Conservation (phyloP, 345 rosid genomes). For the Reutealis trisperma region DNA sequence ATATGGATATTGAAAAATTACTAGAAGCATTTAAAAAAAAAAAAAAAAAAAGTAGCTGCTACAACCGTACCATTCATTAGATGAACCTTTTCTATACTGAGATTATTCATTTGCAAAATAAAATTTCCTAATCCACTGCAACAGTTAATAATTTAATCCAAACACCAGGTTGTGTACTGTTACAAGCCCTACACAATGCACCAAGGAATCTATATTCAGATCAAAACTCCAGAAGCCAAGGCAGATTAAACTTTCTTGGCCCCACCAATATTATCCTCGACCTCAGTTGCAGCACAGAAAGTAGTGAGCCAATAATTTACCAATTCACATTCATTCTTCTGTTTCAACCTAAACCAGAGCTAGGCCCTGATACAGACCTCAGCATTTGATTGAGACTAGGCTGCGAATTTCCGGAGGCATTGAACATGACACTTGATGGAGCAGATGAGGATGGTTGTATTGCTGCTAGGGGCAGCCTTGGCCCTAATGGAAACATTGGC, state of each 20-base stretch:
- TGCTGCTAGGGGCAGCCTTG: slow-evolving; percentile 68
- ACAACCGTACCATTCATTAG: neutral
- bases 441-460: slow-evolving; percentile 68
- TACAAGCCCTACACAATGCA: slow-evolving; percentile 35
- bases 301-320: slow-evolving; percentile 3
- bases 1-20: too few relatives aligned
- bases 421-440: slow-evolving; percentile 57
- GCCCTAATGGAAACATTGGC: slow-evolving; percentile 65
- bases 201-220: slow-evolving; percentile 9
- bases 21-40: too few relatives aligned
- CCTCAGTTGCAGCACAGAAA: slow-evolving; percentile 14
- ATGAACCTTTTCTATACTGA: slow-evolving; percentile 5
- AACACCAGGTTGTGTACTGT: slow-evolving; percentile 16
- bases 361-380: slow-evolving; percentile 63
- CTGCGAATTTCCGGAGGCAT: slow-evolving; percentile 49
- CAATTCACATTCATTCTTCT: neutral
- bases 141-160: slow-evolving; percentile 17
- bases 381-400: slow-evolving; percentile 58
- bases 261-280: neutral
- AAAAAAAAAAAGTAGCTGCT: too few relatives aligned
- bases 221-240: slow-evolving; percentile 16
- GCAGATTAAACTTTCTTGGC: neutral
- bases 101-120: slow-evolving; percentile 24
- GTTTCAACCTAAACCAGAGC: slow-evolving; percentile 63
- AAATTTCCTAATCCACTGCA: slow-evolving; percentile 20